A percentile compares a stretch with the other conserved stretches of the same genome.
phyloP scores from a whole-genome alignment of 352 stramenopile species.

The Globisporangium barbulae region DNA sequence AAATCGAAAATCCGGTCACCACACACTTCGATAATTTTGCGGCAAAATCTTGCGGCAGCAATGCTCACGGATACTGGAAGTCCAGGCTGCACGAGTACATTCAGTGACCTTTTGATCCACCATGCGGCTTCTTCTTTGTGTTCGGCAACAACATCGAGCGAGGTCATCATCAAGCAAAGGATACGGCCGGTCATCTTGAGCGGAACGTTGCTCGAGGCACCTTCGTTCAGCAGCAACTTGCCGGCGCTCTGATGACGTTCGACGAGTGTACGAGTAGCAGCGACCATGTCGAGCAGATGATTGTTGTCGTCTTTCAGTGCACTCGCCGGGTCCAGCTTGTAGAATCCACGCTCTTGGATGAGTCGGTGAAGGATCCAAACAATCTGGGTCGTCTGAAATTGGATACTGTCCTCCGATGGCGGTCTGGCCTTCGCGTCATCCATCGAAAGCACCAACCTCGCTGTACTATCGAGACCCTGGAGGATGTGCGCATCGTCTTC shows the following conservation, averaged over 20 bases:
- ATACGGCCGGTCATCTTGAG: slow-evolving; percentile 10
- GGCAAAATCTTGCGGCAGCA: slow-evolving; percentile 11
- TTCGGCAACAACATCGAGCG: slow-evolving; percentile 5
- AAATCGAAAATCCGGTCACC: slow-evolving; percentile 19
- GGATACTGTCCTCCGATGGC: not conserved
- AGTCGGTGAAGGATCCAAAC: slow-evolving; percentile 19
- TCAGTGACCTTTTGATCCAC: slow-evolving; percentile 15
- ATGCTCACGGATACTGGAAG: slow-evolving; percentile 10
- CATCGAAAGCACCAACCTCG: slow-evolving; percentile 12
- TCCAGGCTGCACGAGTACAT: slow-evolving; percentile 5
- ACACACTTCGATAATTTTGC: slow-evolving; percentile 9
- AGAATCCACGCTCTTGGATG: slow-evolving; percentile 7
- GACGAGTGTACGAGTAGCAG: slow-evolving; percentile 10
- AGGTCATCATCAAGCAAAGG: slow-evolving; percentile 12
- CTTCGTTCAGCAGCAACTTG: not conserved
- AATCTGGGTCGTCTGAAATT: slow-evolving; percentile 8
- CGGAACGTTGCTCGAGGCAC: not conserved
- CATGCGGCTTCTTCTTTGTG: slow-evolving; percentile 9
- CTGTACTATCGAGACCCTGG: slow-evolving; percentile 8
- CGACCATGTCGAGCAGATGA: not conserved
- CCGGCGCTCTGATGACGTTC: slow-evolving; percentile 4
- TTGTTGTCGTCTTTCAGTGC: not conserved
- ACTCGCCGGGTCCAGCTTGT: not conserved
- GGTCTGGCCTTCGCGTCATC: not conserved
- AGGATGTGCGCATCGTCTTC: not conserved